Percentiles rank a stretch among this genome's conserved stretches.
Evolutionary conservation across 129 eudicot species (phyloP).

Genomic region (Escallonia herrerae): DNA sequence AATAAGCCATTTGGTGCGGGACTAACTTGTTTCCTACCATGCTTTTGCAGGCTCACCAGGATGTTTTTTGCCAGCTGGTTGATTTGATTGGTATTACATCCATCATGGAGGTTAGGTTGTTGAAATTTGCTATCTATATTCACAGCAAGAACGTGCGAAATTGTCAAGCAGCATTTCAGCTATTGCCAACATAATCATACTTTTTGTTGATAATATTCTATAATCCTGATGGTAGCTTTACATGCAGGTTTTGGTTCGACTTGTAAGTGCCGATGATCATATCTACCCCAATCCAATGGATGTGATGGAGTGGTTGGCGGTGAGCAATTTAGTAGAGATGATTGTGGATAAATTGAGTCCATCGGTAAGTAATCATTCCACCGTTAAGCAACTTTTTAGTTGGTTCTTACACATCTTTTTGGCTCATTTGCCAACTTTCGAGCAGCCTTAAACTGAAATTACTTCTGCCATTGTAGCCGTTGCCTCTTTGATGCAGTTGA

Average conservation of each 20-base stretch:
- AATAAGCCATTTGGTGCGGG: no score
- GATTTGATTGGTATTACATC: constrained; percentile 96
- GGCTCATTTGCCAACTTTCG: no score
- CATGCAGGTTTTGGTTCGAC: constrained; percentile 73
- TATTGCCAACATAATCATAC: background rate
- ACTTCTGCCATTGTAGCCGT: background rate
- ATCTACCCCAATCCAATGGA: constrained; percentile 64
- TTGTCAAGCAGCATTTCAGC: no score
- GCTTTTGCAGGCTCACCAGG: constrained; percentile 53
- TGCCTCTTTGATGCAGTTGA: background rate
- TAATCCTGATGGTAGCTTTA: background rate
- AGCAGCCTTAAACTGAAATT: no score
- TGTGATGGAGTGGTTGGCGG: constrained; percentile 87
- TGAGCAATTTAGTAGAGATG: constrained; percentile 85
- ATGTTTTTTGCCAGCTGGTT: constrained; percentile 71
- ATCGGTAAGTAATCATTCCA: constrained; percentile 36
- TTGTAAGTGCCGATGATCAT: constrained; percentile 89
- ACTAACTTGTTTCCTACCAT: background rate
- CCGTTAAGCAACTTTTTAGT: background rate
- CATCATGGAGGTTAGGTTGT: constrained; percentile 75
- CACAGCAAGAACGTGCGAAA: background rate
- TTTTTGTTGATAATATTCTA: constrained; percentile 7
- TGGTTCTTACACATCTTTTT: background rate
- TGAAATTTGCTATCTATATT: background rate
- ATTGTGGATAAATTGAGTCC: constrained; percentile 85